Percentiles rank a stretch among this genome's conserved stretches.
These are phyloP conservation scores for Boletus tomentosulus DNA, from an alignment of 768 basidiomycete species.

Conservation along the genomic window DNA sequence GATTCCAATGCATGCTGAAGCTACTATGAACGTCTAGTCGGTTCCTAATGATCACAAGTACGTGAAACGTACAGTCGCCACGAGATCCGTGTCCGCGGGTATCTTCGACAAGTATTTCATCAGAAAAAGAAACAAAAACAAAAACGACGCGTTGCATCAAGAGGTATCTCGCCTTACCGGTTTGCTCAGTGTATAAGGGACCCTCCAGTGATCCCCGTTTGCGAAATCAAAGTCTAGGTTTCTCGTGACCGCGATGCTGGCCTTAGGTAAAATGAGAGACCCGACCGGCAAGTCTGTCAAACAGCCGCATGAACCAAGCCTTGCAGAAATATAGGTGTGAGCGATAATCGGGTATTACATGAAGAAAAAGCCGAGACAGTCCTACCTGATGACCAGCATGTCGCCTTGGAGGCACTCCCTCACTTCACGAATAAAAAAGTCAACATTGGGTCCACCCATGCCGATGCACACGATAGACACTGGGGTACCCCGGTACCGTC, in stretches of 20 bases:
- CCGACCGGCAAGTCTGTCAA: slow-evolving; percentile 69
- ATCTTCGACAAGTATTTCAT: slow-evolving; percentile 36
- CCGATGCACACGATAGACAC: slow-evolving; percentile 76
- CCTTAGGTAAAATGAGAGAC: slow-evolving; percentile 66
- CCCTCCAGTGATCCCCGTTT: slow-evolving; percentile 35
- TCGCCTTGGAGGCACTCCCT: slow-evolving; percentile 69
- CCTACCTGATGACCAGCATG: slow-evolving; percentile 48
- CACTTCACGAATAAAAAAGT: slow-evolving; percentile 81
- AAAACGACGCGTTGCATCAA: not conserved
- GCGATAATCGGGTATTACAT: not conserved
- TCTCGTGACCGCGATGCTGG: slow-evolving; percentile 63
- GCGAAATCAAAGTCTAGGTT: slow-evolving; percentile 77
- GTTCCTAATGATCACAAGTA: not conserved
- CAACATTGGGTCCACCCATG: slow-evolving; percentile 80
- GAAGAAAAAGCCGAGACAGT: not conserved
- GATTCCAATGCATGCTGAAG: slow-evolving; percentile 42
- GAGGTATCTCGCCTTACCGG: slow-evolving; percentile 38
- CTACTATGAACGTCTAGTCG: slow-evolving; percentile 30
- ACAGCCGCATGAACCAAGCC: slow-evolving; percentile 79
- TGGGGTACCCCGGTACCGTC: slow-evolving; percentile 57
- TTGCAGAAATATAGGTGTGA: slow-evolving; percentile 25
- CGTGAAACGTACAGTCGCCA: slow-evolving; percentile 41
- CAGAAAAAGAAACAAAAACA: not conserved
- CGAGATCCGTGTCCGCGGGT: slow-evolving; percentile 53
- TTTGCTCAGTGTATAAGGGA: slow-evolving; percentile 65